A percentile compares a stretch with the other conserved stretches of the same genome.
These are phyloP conservation scores for Asterella californica DNA, from an alignment of 225 moss, liverwort and hornwort genomes.

Conservation along the genomic window DNA sequence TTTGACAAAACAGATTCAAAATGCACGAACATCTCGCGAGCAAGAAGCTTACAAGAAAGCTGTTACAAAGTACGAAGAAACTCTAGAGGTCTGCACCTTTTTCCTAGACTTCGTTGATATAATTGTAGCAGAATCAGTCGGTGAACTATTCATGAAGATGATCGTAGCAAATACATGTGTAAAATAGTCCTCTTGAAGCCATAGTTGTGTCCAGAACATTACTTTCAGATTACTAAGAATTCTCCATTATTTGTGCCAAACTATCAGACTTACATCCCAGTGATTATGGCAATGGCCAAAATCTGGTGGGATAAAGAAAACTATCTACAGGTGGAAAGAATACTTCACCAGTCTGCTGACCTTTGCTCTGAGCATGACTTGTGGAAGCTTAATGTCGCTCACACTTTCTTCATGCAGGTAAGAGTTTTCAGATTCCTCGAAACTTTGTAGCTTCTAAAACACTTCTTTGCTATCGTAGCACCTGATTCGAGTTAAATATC, in stretches of 20 bases:
- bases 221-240: not conserved
- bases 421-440: too few relatives aligned
- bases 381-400: conserved; percentile 96
- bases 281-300: conserved; percentile 94
- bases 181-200: too few relatives aligned
- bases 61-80: conserved; percentile 54
- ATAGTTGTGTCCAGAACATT: too few relatives aligned
- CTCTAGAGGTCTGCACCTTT: conserved; percentile 42
- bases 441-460: too few relatives aligned
- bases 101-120: not conserved
- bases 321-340: conserved; percentile 63
- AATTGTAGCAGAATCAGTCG: not conserved
- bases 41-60: conserved; percentile 50
- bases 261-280: conserved; percentile 54
- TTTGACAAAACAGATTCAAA: conserved; percentile 67
- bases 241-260: not conserved
- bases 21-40: conserved; percentile 45
- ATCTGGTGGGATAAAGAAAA: conserved; percentile 97
- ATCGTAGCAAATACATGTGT: too few relatives aligned
- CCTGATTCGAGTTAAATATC: not conserved
- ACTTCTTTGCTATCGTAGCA: too few relatives aligned
- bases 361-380: conserved; percentile 56
- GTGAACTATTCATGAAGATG: not conserved
- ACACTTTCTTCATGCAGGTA: conserved; percentile 86
- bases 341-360: conserved; percentile 68